Evolutionary conservation across 2,329 filamentous ascomycete species (phyloP).

Genomic region (Cladobotryum mycophilum): DNA sequence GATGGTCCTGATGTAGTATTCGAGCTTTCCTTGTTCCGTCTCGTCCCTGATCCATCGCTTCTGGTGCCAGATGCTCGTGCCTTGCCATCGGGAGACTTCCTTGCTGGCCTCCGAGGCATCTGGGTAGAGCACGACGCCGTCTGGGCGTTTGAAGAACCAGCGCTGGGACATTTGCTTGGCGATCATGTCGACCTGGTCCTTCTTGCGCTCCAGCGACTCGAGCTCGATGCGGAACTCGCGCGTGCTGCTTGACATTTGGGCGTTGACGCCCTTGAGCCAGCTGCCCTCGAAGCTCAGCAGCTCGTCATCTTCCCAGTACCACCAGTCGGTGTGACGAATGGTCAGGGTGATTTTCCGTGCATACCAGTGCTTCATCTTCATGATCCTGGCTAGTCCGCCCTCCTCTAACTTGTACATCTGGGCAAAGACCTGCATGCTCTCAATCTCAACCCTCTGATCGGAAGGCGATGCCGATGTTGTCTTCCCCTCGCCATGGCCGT

Average conservation of each 20-base stretch:
- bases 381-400: conserved; percentile 19
- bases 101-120: conserved; percentile 18
- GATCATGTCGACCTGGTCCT: conserved; percentile 39
- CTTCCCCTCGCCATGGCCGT: conserved; percentile 14
- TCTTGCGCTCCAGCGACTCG: conserved; percentile 42
- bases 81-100: conserved; percentile 35
- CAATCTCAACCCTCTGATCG: conserved; percentile 17
- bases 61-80: conserved; percentile 35
- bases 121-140: conserved; percentile 26
- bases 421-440: conserved; percentile 34
- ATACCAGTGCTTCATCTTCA: conserved; percentile 23
- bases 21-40: conserved; percentile 28
- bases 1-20: conserved; percentile 39
- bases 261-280: conserved; percentile 29
- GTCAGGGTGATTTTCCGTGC: conserved; percentile 37
- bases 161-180: conserved; percentile 27
- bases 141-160: conserved; percentile 30
- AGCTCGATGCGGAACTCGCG: conserved; percentile 38
- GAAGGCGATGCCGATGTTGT: no score
- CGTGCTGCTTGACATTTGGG: conserved; percentile 26
- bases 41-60: conserved; percentile 39
- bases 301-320: conserved; percentile 35
- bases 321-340: conserved; percentile 45
- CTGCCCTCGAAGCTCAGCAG: conserved; percentile 28
- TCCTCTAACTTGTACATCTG: conserved; percentile 35